These are phyloP conservation scores for Mucor mucedo DNA, from an alignment of 371 early-diverging fungal species.

Conservation along the genomic window DNA sequence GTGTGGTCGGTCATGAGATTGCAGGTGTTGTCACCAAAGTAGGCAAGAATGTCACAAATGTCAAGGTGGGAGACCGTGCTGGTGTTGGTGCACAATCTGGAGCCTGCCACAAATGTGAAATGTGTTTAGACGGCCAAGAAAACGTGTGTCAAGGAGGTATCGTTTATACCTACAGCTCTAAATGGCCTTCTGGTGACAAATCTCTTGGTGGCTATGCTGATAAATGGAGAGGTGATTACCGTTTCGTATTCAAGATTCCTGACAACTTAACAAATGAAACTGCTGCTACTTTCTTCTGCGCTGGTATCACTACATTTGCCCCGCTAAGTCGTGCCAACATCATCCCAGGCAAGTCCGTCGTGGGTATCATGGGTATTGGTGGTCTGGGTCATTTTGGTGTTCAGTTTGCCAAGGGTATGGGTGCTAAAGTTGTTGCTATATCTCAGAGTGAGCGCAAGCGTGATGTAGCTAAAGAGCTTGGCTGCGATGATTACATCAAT, in stretches of 20 bases:
- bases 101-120: conserved; percentile 42
- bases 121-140: conserved; percentile 35
- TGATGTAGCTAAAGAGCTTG: conserved; percentile 40
- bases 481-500: conserved; percentile 45
- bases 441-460: conserved; percentile 38
- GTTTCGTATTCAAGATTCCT: conserved; percentile 64
- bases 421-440: conserved; percentile 73
- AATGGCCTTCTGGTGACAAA: conserved; percentile 50
- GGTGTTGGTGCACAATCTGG: conserved; percentile 71
- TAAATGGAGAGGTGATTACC: conserved; percentile 58
- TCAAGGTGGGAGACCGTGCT: conserved; percentile 69
- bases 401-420: conserved; percentile 63
- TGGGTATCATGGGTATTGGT: conserved; percentile 77
- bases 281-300: conserved; percentile 57
- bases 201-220: conserved; percentile 72
- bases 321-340: conserved; percentile 57
- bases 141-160: conserved; percentile 46
- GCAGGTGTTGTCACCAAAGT: conserved; percentile 57
- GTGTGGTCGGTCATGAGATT: conserved; percentile 72
- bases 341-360: conserved; percentile 52
- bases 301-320: conserved; percentile 64
- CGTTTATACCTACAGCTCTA: conserved; percentile 66
- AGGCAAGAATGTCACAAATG: conserved; percentile 50
- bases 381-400: conserved; percentile 77
- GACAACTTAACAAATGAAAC: conserved; percentile 17